Base-by-base conservation (phyloP, 495 filamentous ascomycete genomes). In the Talaromyces proteolyticus region DNA sequence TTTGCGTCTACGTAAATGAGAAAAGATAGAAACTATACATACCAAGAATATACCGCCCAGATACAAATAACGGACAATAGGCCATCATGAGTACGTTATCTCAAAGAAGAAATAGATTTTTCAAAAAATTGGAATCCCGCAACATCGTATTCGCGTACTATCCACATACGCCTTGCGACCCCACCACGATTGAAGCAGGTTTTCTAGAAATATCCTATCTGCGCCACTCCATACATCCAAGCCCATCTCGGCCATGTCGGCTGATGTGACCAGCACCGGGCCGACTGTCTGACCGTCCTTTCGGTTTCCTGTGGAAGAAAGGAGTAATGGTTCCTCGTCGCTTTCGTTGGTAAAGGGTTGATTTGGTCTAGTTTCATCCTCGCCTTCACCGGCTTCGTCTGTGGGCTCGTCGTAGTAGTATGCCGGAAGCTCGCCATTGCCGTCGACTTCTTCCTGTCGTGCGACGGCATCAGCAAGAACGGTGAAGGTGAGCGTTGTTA, bases 211-310 rank as follows among this genome's bases (percentile, higher is more conserved):
- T 16, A 75, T 66, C 34, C 82, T 78, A 63, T 96, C 91, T 22
- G 77, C 69, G 40, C 80, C 77, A 61, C 88, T 94, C 91, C 91
- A 96, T 0, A 84, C 74, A 59, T 96, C 91, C 22, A 96, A 76
- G 0, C 91, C 89, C 86, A 95, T 90, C 42, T 80, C 70, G 43
- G 73, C 72, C 57, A 96, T 73, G 53, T 91, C 88, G 19, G 88
- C 85, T 42, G 79, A 79, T 19, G 73, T 79, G 26, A 92, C 71
- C 3, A 68, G 67, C 4, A 90, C 67, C 29, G 72, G 69, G 0
- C 75, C 25, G 34, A 10, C 44, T 25, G 21, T 49, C 26, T 38
- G 25, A 40, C 7, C 7, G 3, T 23, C 36, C 41, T 44, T n/a
- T 41, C 17, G 22, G 21, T n/a, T n/a, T n/a, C n/a, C n/a, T 12